Evolutionary conservation across 192 early-diverging fungal genomes (phyloP), one percentile per base, ranked within the genome.

Genomic region (Gryganskiella cystojenkinii): DNA sequence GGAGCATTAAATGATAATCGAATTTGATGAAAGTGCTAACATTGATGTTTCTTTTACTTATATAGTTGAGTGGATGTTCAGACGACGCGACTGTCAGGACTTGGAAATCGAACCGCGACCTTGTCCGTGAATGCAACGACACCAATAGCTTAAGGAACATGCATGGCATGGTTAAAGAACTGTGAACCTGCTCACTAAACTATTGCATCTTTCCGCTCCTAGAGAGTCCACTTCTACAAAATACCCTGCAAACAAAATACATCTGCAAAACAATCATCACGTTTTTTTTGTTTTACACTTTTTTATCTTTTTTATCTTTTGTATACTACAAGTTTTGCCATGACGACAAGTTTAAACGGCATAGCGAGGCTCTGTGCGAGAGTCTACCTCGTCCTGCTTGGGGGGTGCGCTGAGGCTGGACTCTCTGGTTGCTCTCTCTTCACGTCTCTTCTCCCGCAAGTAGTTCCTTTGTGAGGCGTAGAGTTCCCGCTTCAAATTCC

Each of bases 401-500:
- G 74, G 66, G 14, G 49, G 61, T 19, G 56, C 55, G 49, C 73
- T 68, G 15, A 46, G 74, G 50, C 57, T 50, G 31, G 46, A 37
- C 28, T 81, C 80, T 46, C 71, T 67, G 55, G 73, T n/a, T n/a
- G n/a, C 67, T 63, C 67, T 66, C 20, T 80, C 86, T n/a, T 81
- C 82, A 14, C 74, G 70, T 30, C 84, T 67, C 70, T 87, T 85
- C 64, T 89, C 88, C 40, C 84, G 71, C 40, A 81, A 59, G 28
- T 81, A 83, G 34, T 82, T 52, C 54, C 84, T 50, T 45, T 99
- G 98, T 47, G 91, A 91, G 20, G 91, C 94, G 64, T 86, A 91
- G 30, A 99, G 81, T n/a, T 95, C 93, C 69, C 91, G 85, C 63
- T 88, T 87, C 56, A 99, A 76, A 46, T 83, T 71, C 51, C 91